Base-by-base conservation (phyloP, 352 stramenopile genomes). In the Aphanomyces invadans region DNA sequence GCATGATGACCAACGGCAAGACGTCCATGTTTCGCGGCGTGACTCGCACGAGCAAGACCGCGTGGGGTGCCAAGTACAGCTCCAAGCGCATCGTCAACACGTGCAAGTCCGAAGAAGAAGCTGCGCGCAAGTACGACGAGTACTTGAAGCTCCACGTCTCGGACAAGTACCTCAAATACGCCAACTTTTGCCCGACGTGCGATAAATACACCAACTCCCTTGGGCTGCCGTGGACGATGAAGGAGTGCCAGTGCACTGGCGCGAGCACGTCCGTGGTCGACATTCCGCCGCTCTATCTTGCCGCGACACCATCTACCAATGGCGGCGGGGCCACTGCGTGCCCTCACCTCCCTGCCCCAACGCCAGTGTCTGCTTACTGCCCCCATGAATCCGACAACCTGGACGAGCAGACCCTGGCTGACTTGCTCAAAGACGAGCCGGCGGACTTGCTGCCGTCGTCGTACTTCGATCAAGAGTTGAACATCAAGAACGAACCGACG, bases 11-110 rank as follows among this genome's bases (percentile, higher is more conserved):
- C 68, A 91, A 90, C 56, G 82, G 81, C 29, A 93, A 92, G 76
- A 92, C 84, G n/a, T 92, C 86, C 75, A 91, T 92, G 73, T 95
- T 89, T 56, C 81, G 83, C 10, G 84, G 83, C 19, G 83, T 95
- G 38, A 92, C 83, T 10, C 82, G 91, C 68, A 92, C 84, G 28
- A 95, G 81, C 65, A 92, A 93, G 72, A 92, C 81, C 17, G 88
- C 80, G 32, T 95, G 84, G 86, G 83, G 84, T n/a, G 83, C 83
- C 65, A 92, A 92, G 73, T 92, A 92, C 78, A 90, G 78, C 45
- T 82, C 86, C 57, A 92, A 95, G 73, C 81, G 84, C 46, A 91
- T 95, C 62, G 90, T 83, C 23, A 95, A 92, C 75, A 92, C 80
- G 28, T 95, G 83, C 71, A 92, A 91, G 69, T 93, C 86, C n/a